Base-by-base conservation (phyloP, 768 basidiomycete species). In the Pulveroboletus ravenelii region DNA sequence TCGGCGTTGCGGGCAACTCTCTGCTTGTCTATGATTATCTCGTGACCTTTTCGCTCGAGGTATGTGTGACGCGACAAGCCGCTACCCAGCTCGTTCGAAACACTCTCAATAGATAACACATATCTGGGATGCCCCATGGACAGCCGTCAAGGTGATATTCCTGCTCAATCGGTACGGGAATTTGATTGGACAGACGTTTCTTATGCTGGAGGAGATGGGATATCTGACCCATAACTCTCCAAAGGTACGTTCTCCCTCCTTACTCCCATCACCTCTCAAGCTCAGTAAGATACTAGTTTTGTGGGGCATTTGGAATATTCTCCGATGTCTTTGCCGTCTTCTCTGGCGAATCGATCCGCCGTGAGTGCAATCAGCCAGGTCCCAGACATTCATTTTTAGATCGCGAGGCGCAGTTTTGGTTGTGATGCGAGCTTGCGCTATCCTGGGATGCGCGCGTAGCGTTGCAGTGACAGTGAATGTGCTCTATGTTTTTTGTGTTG, bases 1-100 rank as follows among this genome's bases (percentile, higher is more conserved):
- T 34, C 31, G 46, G 54, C 20, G 30, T 63, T 40, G 42, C 58
- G 40, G 66, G 64, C 18, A 37, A 43, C 25, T 41, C 62, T 15
- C 31, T 67, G 3, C 62, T 66, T 6, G 35, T 58, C 7, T 65
- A 65, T 17, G 65, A 66, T 32, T 58, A 64, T 45, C 12, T 67
- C 38, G 42, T 66, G 1, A 69, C 67, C 17, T 6, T 66, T 34
- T 27, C 48, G 10, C 53, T 62, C 48, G 67, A 69, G 52, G 65
- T 62, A 29, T 10, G 59, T 57, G 12, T 42, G 10, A 12, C 23
- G 5, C 14, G 10, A 17, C 25, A 6, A 27, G 8, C 15, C 17
- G 4, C 14, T 5, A 10, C 17, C 15, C 1, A 31, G 20, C 18
- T n/a, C 37, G 10, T 15, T 47, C 3, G 15, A 41, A 34, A 48